A percentile compares a stretch with the other conserved stretches of the same genome.
Evolutionary conservation across 2,329 filamentous ascomycete species (phyloP).

Genomic region (Dothistroma septosporum): DNA sequence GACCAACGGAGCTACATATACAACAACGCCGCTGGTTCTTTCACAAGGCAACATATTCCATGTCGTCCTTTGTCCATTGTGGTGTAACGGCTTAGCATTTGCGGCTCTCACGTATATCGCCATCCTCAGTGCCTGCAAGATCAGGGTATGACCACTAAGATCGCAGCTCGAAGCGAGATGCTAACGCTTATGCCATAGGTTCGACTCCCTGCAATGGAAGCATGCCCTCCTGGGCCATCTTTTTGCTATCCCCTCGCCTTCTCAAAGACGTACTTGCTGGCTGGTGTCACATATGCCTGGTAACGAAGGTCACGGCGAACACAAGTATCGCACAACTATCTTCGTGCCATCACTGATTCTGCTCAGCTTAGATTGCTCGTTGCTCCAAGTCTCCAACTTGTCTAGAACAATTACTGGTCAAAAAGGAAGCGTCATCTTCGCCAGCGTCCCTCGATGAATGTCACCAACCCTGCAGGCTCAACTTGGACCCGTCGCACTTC

Average conservation of each 20-base stretch:
- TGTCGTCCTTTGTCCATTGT: background rate
- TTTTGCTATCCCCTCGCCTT: background rate
- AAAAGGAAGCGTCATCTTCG: too few relatives aligned
- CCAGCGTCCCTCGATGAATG: background rate
- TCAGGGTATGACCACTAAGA: background rate
- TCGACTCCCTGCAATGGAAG: slow-evolving; percentile 1
- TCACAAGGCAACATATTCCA: background rate
- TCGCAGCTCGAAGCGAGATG: background rate
- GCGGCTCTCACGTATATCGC: background rate
- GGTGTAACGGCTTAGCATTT: slow-evolving; percentile 3
- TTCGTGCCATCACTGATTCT: too few relatives aligned
- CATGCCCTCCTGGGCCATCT: background rate
- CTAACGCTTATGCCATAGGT: background rate
- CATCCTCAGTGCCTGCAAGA: slow-evolving; percentile 1
- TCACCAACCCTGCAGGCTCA: background rate
- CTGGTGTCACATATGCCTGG: too few relatives aligned
- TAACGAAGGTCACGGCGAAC: too few relatives aligned
- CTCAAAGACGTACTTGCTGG: too few relatives aligned
- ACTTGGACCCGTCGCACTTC: background rate
- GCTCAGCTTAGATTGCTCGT: too few relatives aligned
- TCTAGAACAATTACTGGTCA: too few relatives aligned
- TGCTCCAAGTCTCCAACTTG: too few relatives aligned
- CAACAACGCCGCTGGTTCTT: background rate
- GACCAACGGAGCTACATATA: background rate
- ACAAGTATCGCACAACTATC: too few relatives aligned